These are phyloP conservation scores for Litchi chinensis DNA, from an alignment of 345 rosid species.

Conservation along the genomic window DNA sequence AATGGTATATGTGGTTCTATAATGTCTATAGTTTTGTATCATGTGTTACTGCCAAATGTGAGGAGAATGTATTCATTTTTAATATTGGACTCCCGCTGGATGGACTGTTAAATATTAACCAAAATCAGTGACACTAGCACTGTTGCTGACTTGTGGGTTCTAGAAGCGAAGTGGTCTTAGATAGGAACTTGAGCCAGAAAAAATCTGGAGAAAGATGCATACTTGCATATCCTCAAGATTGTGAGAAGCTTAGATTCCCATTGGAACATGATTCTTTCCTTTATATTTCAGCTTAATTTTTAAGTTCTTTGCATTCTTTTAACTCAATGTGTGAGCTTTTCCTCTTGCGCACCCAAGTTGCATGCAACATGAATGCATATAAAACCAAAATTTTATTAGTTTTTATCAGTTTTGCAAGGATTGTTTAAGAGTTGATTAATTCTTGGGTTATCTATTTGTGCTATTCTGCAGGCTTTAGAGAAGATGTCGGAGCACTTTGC, in stretches of 20 bases:
- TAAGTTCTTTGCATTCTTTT: not conserved
- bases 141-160: slow-evolving; percentile 1
- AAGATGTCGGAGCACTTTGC: slow-evolving; percentile 75
- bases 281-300: not conserved
- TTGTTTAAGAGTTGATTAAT: slow-evolving; percentile 9
- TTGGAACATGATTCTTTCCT: not conserved
- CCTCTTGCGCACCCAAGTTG: not conserved
- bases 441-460: slow-evolving; percentile 22
- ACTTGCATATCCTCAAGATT: slow-evolving; percentile 1
- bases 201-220: not conserved
- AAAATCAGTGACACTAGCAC: not conserved
- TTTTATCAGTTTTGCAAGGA: not conserved
- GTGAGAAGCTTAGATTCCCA: not conserved
- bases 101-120: not conserved
- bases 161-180: not conserved
- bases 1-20: not conserved
- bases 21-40: not conserved
- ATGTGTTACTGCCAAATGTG: not conserved
- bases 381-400: not conserved
- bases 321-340: not conserved
- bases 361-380: not conserved
- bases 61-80: not conserved
- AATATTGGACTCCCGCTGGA: not conserved
- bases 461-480: slow-evolving; percentile 54
- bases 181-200: not conserved